These are phyloP conservation scores for Comarum palustre DNA, from an alignment of 306 rosid genomes.

Conservation along the genomic window DNA sequence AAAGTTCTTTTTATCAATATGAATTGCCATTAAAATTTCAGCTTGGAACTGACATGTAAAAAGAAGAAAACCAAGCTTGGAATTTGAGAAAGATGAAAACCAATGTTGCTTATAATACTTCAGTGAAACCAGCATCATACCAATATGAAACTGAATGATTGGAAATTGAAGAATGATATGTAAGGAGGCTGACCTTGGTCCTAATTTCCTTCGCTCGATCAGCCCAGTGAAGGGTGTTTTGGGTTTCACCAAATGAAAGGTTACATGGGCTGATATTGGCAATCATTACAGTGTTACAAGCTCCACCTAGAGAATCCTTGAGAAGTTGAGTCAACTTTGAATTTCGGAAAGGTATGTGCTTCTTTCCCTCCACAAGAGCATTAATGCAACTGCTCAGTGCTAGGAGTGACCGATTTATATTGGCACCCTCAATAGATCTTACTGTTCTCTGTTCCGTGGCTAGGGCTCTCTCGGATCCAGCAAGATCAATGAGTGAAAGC, in stretches of 20 bases:
- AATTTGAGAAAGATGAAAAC: not conserved
- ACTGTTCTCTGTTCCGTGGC: constrained; percentile 92
- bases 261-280: constrained; percentile 93
- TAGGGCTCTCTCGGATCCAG: constrained; percentile 97
- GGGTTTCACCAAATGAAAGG: constrained; percentile 88
- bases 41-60: not conserved
- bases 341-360: constrained; percentile 85
- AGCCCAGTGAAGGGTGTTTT: constrained; percentile 96
- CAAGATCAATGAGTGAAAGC: constrained; percentile 93
- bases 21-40: not conserved
- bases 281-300: constrained; percentile 92
- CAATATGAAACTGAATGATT: constrained; percentile 2
- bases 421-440: constrained; percentile 95
- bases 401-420: constrained; percentile 86
- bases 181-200: constrained; percentile 53
- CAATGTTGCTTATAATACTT: not conserved
- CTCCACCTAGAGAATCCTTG: constrained; percentile 90
- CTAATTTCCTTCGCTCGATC: constrained; percentile 96
- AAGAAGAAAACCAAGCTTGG: not conserved
- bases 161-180: constrained; percentile 18
- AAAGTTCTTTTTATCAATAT: not conserved
- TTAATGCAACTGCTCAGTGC: constrained; percentile 96
- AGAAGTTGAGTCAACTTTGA: constrained; percentile 96
- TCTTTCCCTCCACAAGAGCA: constrained; percentile 94
- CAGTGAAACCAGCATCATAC: not conserved